These are phyloP conservation scores for Hemisphaericaspora nanyangensis DNA, from an alignment of 805 yeast species.

Conservation along the genomic window DNA sequence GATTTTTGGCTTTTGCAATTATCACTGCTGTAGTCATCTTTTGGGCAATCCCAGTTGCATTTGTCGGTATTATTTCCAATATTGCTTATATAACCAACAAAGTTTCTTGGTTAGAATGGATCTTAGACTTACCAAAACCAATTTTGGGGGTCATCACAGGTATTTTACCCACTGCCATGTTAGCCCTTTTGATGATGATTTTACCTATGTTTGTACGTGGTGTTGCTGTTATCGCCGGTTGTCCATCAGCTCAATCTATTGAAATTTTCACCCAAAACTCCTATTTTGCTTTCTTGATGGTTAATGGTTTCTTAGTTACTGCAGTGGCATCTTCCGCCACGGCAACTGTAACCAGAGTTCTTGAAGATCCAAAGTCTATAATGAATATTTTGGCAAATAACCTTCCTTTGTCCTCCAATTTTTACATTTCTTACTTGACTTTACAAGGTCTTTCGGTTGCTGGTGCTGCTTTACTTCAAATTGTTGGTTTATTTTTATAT, in stretches of 20 bases:
- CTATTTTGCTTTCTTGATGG: slow-evolving; percentile 65
- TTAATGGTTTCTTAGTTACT: slow-evolving; percentile 68
- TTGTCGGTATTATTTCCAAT: slow-evolving; percentile 91
- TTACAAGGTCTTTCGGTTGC: slow-evolving; percentile 67
- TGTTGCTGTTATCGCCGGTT: slow-evolving; percentile 60
- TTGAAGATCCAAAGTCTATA: slow-evolving; percentile 54
- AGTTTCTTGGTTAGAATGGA: slow-evolving; percentile 71
- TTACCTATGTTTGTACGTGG: slow-evolving; percentile 80
- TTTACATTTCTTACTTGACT: slow-evolving; percentile 62
- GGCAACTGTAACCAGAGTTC: slow-evolving; percentile 59
- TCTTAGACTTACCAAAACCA: slow-evolving; percentile 65
- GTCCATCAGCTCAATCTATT: slow-evolving; percentile 51
- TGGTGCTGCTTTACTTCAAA: slow-evolving; percentile 62
- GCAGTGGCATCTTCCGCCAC: slow-evolving; percentile 71
- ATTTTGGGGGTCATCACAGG: slow-evolving; percentile 85
- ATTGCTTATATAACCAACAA: slow-evolving; percentile 66
- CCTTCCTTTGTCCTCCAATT: slow-evolving; percentile 71
- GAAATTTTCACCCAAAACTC: slow-evolving; percentile 66
- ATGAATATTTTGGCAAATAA: slow-evolving; percentile 60
- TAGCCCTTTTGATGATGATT: slow-evolving; percentile 79
- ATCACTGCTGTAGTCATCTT: slow-evolving; percentile 63
- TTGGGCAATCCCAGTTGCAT: slow-evolving; percentile 98
- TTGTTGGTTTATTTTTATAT: slow-evolving; percentile 54
- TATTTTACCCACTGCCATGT: slow-evolving; percentile 75
- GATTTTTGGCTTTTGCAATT: slow-evolving; percentile 47